Evolutionary conservation across 2,329 filamentous ascomycete species (phyloP), one percentile per base, ranked within the genome.

Genomic region (Sodiomyces alkalinus): DNA sequence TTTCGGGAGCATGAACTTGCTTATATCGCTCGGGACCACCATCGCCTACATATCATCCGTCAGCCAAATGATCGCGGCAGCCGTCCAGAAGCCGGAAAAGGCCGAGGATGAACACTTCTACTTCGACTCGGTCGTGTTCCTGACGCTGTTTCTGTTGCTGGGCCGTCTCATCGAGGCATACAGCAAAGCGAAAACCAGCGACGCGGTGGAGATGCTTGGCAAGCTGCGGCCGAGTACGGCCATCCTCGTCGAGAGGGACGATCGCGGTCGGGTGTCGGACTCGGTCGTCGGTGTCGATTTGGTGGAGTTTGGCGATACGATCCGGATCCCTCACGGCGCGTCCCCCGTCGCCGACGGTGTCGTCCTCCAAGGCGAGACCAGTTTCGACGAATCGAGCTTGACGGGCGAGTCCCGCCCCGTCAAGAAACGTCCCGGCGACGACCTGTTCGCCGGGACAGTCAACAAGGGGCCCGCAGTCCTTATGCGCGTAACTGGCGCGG

Each of bases 1-100:
- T n/a, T 94, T 94, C 44, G 86, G 86, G 7, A 93, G 85, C 56
- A 94, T 94, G 86, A 92, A 92, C 46, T 78, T 92, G 58, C 66
- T 94, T 34, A 86, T 94, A 53, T 90, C 80, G 6, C 64, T 92
- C 3, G 86, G 85, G 5, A 92, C 86, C 0, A 78, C 73, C 3
- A 82, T 94, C 34, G 86, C 86, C 2, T 93, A 92, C 48, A 59
- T 92, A 36, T 76, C 82, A 1, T 92, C 83, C 0, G 56, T 92
- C 15, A 77, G 73, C 11, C 74, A 92, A 38, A 64, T 94, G 46
- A 75, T 82, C 28, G 68, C 73, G 6, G 55, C 51, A 1, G 66
- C 61, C 4, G 60, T 59, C 3, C 44, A 51, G 12, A 43, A 55
- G 8, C 45, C 45, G 4, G 37, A 43, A 3, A 42, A 47, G 28